phyloP scores from a whole-genome alignment of 176 grass and related monocot species.

The Secale cereale region DNA sequence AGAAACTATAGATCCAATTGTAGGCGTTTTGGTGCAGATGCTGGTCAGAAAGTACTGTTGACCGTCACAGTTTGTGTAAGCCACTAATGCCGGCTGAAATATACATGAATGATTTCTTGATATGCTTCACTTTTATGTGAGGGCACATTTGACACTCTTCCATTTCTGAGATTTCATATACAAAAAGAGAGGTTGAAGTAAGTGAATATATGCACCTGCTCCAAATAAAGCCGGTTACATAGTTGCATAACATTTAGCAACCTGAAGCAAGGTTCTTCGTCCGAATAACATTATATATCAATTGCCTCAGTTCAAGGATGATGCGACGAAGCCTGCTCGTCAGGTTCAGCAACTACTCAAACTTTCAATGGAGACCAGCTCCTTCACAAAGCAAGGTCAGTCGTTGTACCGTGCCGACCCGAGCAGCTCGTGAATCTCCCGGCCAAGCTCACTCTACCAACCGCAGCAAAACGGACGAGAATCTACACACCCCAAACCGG shows the following conservation, averaged over 20 bases:
- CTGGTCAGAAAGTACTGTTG: not conserved
- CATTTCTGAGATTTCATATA: too few relatives aligned
- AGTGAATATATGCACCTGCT: not conserved
- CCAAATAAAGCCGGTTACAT: not conserved
- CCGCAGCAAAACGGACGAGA: not conserved
- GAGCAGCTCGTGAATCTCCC: constrained; percentile 12
- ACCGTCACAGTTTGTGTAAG: not conserved
- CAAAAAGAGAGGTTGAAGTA: too few relatives aligned
- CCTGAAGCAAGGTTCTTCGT: not conserved
- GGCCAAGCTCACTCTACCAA: not conserved
- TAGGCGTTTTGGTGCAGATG: not conserved
- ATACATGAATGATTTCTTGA: not conserved
- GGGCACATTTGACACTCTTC: not conserved
- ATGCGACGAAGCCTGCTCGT: not conserved
- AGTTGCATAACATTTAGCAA: not conserved
- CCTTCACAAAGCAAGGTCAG: not conserved
- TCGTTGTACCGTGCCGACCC: not conserved
- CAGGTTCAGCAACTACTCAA: not conserved
- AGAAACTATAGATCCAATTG: not conserved
- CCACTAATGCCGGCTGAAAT: too few relatives aligned
- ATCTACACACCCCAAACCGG: not conserved
- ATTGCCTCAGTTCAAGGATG: not conserved
- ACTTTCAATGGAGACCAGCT: not conserved
- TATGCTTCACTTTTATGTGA: not conserved
- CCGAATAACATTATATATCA: not conserved